Evolutionary conservation across 148 eudicot species (phyloP).

Genomic region (Rhododendron williamsianum): DNA sequence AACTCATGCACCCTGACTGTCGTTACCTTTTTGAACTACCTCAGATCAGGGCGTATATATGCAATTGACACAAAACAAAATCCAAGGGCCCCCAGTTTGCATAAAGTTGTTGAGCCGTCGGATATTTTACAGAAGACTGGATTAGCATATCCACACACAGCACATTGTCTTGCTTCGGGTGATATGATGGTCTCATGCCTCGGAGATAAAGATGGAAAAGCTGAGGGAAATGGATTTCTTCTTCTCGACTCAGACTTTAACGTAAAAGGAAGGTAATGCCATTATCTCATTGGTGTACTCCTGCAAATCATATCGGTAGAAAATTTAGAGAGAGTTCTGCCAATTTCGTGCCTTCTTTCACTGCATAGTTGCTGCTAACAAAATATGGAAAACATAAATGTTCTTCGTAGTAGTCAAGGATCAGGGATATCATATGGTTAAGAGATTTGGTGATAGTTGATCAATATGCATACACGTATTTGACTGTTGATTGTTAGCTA

Average conservation of each 20-base stretch:
- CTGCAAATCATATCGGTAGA: background rate
- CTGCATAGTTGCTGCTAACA: background rate
- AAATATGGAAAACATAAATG: no score
- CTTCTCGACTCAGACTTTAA: constrained; percentile 90
- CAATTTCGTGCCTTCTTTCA: background rate
- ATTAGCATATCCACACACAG: constrained; percentile 92
- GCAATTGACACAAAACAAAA: constrained; percentile 71
- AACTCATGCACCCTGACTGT: constrained; percentile 3
- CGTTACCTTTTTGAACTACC: background rate
- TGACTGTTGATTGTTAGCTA: background rate
- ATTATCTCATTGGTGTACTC: background rate
- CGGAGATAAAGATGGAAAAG: constrained; percentile 85
- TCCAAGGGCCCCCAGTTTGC: constrained; percentile 68
- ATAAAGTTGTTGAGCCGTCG: constrained; percentile 80
- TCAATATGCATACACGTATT: background rate
- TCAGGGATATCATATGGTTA: background rate
- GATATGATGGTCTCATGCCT: constrained; percentile 92
- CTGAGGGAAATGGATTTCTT: constrained; percentile 91
- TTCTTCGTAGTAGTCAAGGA: background rate
- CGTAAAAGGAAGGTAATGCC: constrained; percentile 87
- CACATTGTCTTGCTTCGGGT: constrained; percentile 97
- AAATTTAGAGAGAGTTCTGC: background rate
- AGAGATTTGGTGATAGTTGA: background rate
- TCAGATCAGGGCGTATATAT: constrained; percentile 91
- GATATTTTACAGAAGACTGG: constrained; percentile 79